Conservation (phyloP, 441 rosid species). For the Omphalea diandra region DNA sequence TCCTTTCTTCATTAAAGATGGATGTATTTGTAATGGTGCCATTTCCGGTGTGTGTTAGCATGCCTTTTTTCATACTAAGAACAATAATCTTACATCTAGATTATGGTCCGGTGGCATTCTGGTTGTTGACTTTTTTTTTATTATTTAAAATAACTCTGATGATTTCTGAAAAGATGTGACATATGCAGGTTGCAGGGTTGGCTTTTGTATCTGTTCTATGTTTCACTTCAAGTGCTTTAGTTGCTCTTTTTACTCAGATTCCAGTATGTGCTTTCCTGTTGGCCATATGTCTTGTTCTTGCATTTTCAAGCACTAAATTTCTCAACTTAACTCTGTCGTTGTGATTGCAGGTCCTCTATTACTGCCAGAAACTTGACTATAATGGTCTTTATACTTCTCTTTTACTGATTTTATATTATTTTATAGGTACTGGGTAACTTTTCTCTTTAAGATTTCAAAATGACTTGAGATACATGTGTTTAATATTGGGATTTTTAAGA, state of each 20-base stretch:
- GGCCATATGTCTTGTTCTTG: slow-evolving; percentile 5
- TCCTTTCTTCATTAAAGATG: slow-evolving; percentile 8
- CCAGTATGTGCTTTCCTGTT: slow-evolving; percentile 41
- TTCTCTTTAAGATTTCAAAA: slow-evolving; percentile 2
- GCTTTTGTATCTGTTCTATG: slow-evolving; percentile 56
- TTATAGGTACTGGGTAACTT: slow-evolving; percentile 46
- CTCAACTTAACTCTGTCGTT: slow-evolving; percentile 2
- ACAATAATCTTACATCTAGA: not conserved
- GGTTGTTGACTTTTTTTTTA: not conserved
- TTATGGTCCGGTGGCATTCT: not conserved
- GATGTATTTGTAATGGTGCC: slow-evolving; percentile 9
- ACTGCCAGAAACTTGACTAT: slow-evolving; percentile 36
- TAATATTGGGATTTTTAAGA: not conserved
- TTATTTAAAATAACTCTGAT: not conserved
- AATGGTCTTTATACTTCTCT: slow-evolving; percentile 37
- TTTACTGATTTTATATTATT: slow-evolving; percentile 50
- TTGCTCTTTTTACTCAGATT: slow-evolving; percentile 52
- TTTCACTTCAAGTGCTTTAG: slow-evolving; percentile 54
- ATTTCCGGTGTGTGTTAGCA: not conserved
- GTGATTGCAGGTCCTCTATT: slow-evolving; percentile 52
- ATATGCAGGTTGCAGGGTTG: slow-evolving; percentile 62
- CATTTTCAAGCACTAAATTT: slow-evolving; percentile 6
- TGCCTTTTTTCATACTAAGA: not conserved
- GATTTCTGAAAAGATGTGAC: slow-evolving; percentile 9
- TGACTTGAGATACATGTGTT: not conserved